A percentile compares a stretch with the other conserved stretches of the same genome.
Evolutionary conservation across 2,329 filamentous ascomycete genomes (phyloP).

Genomic region (Colletotrichum tanaceti): DNA sequence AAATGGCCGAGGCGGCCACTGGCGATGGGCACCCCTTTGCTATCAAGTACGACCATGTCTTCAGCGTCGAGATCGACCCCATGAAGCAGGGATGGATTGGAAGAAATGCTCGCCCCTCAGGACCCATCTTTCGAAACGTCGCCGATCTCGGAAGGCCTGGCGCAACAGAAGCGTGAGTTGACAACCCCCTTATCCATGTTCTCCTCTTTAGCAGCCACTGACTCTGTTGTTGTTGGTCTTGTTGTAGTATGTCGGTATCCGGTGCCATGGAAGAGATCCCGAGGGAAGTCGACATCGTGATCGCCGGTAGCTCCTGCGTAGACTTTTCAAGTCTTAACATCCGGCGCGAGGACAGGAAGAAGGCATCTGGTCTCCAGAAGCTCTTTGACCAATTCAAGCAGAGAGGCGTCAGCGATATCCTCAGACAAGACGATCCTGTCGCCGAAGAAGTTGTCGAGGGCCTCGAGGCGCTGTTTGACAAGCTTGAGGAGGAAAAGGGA

Average conservation of each 20-base stretch:
- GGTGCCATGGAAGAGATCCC: slow-evolving; percentile 70
- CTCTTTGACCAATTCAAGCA: slow-evolving; percentile 57
- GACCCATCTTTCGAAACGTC: slow-evolving; percentile 69
- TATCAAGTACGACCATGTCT: slow-evolving; percentile 65
- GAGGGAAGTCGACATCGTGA: slow-evolving; percentile 68
- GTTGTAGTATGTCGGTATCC: slow-evolving; percentile 71
- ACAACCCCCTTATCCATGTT: neutral
- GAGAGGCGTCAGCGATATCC: slow-evolving; percentile 57
- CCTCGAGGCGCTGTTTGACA: slow-evolving; percentile 57
- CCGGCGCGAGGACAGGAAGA: slow-evolving; percentile 57
- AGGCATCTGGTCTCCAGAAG: slow-evolving; percentile 62
- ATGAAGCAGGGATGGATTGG: slow-evolving; percentile 74
- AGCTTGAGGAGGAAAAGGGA: slow-evolving; percentile 68
- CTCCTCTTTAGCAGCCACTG: slow-evolving; percentile 25
- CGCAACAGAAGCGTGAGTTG: slow-evolving; percentile 57
- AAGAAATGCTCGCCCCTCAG: slow-evolving; percentile 64
- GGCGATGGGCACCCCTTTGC: slow-evolving; percentile 45
- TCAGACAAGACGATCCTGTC: slow-evolving; percentile 48
- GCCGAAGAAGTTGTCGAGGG: slow-evolving; percentile 3
- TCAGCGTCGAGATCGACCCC: slow-evolving; percentile 72
- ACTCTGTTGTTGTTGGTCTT: slow-evolving; percentile 6
- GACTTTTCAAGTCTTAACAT: slow-evolving; percentile 77
- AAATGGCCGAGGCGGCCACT: slow-evolving; percentile 61
- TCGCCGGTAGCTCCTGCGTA: slow-evolving; percentile 81
- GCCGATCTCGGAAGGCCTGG: slow-evolving; percentile 61